Evolutionary conservation across 2,329 filamentous ascomycete genomes (phyloP).

Genomic region (Ophiostoma quercus): DNA sequence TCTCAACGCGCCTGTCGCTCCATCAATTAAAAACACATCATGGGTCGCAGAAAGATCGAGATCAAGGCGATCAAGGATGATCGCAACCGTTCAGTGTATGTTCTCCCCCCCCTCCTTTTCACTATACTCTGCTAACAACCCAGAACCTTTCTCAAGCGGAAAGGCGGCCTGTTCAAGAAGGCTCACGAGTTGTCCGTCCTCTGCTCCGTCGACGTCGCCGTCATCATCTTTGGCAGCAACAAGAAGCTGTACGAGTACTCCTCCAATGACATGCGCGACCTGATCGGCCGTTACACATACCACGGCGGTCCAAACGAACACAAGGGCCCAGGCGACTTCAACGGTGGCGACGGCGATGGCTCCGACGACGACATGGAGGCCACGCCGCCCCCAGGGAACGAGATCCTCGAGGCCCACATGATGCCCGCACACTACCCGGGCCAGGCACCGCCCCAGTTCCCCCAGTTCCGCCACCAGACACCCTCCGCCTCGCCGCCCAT

Average conservation of each 20-base stretch:
- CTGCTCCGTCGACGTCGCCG: conserved; percentile 95
- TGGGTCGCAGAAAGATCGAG: conserved; percentile 99
- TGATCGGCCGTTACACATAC: conserved; percentile 82
- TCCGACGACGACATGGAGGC: conserved; percentile 68
- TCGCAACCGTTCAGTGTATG: conserved; percentile 94
- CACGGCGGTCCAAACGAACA: conserved; percentile 92
- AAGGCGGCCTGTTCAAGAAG: conserved; percentile 98
- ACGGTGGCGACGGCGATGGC: conserved; percentile 81
- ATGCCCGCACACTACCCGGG: conserved; percentile 67
- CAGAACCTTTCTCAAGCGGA: conserved; percentile 97
- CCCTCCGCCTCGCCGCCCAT: conserved; percentile 87
- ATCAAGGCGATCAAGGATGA: conserved; percentile 99
- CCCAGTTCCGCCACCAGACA: conserved; percentile 75
- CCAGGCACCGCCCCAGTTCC: conserved; percentile 57
- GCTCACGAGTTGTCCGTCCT: conserved; percentile 96
- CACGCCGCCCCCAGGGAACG: conserved; percentile 65
- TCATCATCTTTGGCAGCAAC: conserved; percentile 97
- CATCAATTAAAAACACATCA: conserved; percentile 40
- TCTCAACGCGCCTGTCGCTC: not conserved
- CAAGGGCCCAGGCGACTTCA: conserved; percentile 90
- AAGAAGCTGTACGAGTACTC: conserved; percentile 99
- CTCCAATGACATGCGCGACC: conserved; percentile 85
- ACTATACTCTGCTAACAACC: conserved; percentile 3
- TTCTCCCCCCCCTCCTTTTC: conserved; percentile 18
- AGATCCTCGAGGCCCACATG: conserved; percentile 54